Conservation (phyloP, 78 protist genomes). For the Dictyostelium capitatum region DNA sequence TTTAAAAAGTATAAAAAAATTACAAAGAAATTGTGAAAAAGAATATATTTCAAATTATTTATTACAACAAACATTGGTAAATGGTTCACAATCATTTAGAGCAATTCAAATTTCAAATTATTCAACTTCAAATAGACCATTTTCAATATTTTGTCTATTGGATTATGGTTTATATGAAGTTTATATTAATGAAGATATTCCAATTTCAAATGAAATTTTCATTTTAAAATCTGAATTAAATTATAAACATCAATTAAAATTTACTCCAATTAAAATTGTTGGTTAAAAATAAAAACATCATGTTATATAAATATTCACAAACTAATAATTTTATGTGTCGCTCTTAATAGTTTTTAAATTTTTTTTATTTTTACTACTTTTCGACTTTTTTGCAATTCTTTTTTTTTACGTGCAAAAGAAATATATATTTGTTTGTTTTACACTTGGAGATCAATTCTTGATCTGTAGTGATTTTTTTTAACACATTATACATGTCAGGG, state of each 20-base stretch:
- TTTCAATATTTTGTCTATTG: not conserved
- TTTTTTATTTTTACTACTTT: too few relatives aligned
- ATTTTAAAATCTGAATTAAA: not conserved
- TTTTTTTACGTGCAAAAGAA: too few relatives aligned
- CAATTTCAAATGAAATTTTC: not conserved
- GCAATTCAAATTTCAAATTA: not conserved
- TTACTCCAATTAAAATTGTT: not conserved
- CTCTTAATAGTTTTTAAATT: too few relatives aligned
- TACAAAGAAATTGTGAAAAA: constrained; percentile 1
- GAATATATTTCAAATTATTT: not conserved
- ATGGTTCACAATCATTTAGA: not conserved
- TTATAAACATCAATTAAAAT: not conserved
- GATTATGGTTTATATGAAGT: constrained; percentile 16
- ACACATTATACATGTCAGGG: too few relatives aligned
- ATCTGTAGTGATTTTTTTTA: too few relatives aligned
- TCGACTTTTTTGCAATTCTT: too few relatives aligned
- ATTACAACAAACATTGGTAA: not conserved
- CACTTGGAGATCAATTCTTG: too few relatives aligned
- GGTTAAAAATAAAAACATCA: too few relatives aligned
- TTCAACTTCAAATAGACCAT: not conserved
- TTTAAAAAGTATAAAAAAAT: not conserved
- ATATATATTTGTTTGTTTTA: too few relatives aligned
- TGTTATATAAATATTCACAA: too few relatives aligned
- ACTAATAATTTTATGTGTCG: too few relatives aligned
- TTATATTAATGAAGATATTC: not conserved